Percentiles rank a stretch among this genome's conserved stretches.
These are phyloP conservation scores for Potentilla sterilis DNA, from an alignment of 306 rosid genomes.

Conservation along the genomic window DNA sequence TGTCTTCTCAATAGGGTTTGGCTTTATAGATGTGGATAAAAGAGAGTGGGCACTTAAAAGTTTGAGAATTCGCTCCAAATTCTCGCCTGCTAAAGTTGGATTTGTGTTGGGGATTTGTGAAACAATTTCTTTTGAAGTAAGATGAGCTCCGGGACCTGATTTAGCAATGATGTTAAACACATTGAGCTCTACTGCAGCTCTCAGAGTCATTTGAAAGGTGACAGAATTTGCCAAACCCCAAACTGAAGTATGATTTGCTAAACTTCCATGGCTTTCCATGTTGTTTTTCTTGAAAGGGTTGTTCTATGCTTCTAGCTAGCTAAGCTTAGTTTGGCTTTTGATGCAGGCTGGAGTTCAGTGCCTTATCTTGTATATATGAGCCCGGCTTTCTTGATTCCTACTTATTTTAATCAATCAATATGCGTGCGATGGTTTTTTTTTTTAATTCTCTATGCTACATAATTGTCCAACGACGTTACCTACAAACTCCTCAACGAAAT, in stretches of 20 bases:
- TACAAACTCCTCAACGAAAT: no score
- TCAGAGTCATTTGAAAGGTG: conserved; percentile 4
- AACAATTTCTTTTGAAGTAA: conserved; percentile 12
- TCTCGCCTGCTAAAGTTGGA: not conserved
- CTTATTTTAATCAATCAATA: no score
- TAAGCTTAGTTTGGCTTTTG: no score
- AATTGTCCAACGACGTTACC: no score
- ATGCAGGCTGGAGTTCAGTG: no score
- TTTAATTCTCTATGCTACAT: no score
- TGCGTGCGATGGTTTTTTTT: no score
- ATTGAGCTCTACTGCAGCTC: conserved; percentile 22
- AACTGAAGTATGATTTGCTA: not conserved
- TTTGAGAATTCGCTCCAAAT: conserved; percentile 14
- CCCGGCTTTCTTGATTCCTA: no score
- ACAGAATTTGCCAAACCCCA: not conserved
- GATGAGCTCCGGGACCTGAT: conserved; percentile 16
- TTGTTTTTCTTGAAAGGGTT: not conserved
- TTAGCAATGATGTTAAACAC: conserved; percentile 19
- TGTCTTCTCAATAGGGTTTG: not conserved
- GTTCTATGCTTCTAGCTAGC: no score
- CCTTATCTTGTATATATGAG: no score
- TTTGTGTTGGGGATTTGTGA: not conserved
- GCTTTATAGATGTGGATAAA: conserved; percentile 1
- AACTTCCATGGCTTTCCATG: conserved; percentile 3
- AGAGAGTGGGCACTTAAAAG: conserved; percentile 1